Evolutionary conservation across 345 rosid genomes (phyloP), one percentile per base, ranked within the genome.

Genomic region (Odontarrhena argentea): DNA sequence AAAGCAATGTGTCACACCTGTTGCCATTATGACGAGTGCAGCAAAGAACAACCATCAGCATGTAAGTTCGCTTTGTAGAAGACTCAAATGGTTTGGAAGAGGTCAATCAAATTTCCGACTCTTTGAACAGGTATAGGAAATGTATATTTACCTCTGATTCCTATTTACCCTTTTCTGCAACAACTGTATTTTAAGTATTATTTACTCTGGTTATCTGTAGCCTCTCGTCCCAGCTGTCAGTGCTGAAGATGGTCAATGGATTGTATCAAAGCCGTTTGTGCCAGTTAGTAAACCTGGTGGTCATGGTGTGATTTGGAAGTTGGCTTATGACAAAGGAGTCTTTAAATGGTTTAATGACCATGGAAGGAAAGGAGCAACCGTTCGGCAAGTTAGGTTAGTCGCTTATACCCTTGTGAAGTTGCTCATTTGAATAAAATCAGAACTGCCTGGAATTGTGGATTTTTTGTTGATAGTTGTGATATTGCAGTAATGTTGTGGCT

Each of bases 251-350:
- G 98, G 96, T 47, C 88, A 83, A 70, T 90, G 98, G 96, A 56
- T 88, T 78, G 80, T 85, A 37, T 78, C 75, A 66, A 80, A 81
- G 75, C 94, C 97, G 32, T 90, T 85, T 24, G 76, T 78, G 47
- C 96, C 96, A 44, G 86, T 93, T 66, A 90, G 90, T 76, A 90
- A 90, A 77, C 98, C 96, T 30, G 96, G 96, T 76, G 98, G 98
- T 76, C 97, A 90, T 84, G 98, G 92, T 63, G 97, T 81, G 18
- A 86, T 93, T 71, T 93, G 98, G 98, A 93, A 93, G 81, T 86
- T 93, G 71, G 98, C 98, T 53, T 70, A 83, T 63, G 94, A 90
- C 81, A 88, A 83, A 73, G 98, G 98, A 24, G 65, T 93, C 68
- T 93, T 88, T 72, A 63, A 82, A 56, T 93, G 97, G 97, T 88